Percentiles rank a stretch among this genome's conserved stretches.
Evolutionary conservation across 177 flowering plant species (phyloP).

Genomic region (Vitis hybrid): DNA sequence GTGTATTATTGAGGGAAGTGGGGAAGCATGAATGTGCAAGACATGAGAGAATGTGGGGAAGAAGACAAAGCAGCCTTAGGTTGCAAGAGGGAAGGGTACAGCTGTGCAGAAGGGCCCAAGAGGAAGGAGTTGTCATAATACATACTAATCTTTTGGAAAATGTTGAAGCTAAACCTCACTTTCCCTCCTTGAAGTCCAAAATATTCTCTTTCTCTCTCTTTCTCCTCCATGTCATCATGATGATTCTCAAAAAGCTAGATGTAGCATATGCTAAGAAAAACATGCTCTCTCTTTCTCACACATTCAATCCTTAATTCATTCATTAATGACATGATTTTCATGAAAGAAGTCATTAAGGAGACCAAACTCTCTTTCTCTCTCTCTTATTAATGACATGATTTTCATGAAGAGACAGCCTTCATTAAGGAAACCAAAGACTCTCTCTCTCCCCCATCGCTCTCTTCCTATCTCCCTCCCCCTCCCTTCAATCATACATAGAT

Average conservation of each 20-base stretch:
- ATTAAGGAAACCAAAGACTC: background rate
- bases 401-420: background rate
- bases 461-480: no score
- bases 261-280: no score
- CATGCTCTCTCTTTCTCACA: no score
- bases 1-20: slow-evolving; percentile 18
- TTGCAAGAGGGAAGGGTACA: slow-evolving; percentile 13
- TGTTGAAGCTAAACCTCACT: background rate
- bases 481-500: no score
- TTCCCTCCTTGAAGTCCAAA: no score
- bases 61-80: slow-evolving; percentile 15
- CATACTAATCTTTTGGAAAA: background rate
- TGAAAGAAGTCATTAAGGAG: background rate
- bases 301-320: no score
- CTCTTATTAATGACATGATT: background rate
- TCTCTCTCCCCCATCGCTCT: no score
- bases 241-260: no score
- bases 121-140: slow-evolving; percentile 4
- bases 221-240: no score
- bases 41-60: slow-evolving; percentile 12
- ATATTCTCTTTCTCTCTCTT: no score
- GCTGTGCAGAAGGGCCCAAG: slow-evolving; percentile 23
- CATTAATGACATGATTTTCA: background rate
- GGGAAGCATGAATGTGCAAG: slow-evolving; percentile 12
- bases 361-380: no score